phyloP scores from a whole-genome alignment of 1,139 yeast genomes.

The Citeromyces siamensis region DNA sequence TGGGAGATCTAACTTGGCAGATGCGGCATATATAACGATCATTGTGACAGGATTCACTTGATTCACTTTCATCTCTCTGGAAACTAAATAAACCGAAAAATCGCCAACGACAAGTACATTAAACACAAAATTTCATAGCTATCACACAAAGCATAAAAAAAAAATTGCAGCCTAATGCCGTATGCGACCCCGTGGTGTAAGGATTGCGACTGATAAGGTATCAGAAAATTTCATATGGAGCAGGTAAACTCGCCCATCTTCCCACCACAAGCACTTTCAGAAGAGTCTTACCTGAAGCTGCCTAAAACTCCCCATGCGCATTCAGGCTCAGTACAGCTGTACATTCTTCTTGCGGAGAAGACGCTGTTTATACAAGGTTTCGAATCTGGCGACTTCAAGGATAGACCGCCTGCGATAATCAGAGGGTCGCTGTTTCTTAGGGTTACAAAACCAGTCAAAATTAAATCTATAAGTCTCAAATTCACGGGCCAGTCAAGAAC shows the following conservation, averaged over 20 bases:
- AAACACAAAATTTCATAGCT: too few relatives aligned
- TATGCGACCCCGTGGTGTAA: too few relatives aligned
- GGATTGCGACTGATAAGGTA: too few relatives aligned
- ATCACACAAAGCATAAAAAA: too few relatives aligned
- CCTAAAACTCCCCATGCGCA: conserved; percentile 36
- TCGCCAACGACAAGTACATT: too few relatives aligned
- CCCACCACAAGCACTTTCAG: conserved; percentile 19
- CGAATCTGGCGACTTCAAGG: conserved; percentile 47
- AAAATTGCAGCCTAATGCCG: too few relatives aligned
- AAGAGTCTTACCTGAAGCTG: conserved; percentile 26
- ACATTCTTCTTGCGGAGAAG: conserved; percentile 65
- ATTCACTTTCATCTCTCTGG: too few relatives aligned
- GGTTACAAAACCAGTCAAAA: conserved; percentile 61
- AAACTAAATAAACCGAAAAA: too few relatives aligned
- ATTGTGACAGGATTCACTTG: too few relatives aligned
- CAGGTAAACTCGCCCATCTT: conserved; percentile 15
- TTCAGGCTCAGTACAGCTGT: conserved; percentile 35
- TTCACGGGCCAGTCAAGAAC: conserved; percentile 72
- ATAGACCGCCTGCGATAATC: conserved; percentile 69
- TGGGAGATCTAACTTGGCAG: too few relatives aligned
- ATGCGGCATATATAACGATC: too few relatives aligned
- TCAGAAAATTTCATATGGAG: too few relatives aligned
- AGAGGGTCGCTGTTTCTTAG: conserved; percentile 73
- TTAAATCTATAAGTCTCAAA: conserved; percentile 53
- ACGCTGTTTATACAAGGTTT: conserved; percentile 76